Evolutionary conservation across 2,329 filamentous ascomycete genomes (phyloP).

Genomic region (Dactylellina drechsleri): DNA sequence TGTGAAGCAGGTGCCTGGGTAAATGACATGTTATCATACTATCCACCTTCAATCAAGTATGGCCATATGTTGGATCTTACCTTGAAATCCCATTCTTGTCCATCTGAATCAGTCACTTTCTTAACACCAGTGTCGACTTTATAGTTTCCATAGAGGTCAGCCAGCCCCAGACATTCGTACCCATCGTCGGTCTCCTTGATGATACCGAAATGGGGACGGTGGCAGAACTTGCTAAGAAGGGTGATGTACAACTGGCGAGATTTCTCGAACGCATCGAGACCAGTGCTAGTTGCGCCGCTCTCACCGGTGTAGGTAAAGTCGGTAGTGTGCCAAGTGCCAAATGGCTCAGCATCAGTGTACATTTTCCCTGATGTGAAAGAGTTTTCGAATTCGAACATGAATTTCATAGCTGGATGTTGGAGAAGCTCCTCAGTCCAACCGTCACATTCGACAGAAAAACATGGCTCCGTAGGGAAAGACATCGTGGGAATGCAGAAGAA

Average conservation of each 20-base stretch:
- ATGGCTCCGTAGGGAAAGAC: slow-evolving; percentile 17
- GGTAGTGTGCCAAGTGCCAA: slow-evolving; percentile 26
- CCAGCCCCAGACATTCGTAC: slow-evolving; percentile 20
- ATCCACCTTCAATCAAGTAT: too few species aligned
- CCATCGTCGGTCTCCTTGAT: slow-evolving; percentile 16
- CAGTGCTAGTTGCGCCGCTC: neutral
- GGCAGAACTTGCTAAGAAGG: slow-evolving; percentile 3
- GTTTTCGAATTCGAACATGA: slow-evolving; percentile 16
- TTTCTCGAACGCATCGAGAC: slow-evolving; percentile 18
- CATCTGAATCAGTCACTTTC: slow-evolving; percentile 10
- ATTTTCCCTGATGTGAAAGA: slow-evolving; percentile 6
- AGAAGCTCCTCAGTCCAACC: slow-evolving; percentile 19
- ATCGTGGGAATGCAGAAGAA: neutral
- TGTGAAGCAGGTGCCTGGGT: too few species aligned
- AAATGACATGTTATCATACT: too few species aligned
- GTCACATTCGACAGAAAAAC: slow-evolving; percentile 4
- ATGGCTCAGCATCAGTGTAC: slow-evolving; percentile 19
- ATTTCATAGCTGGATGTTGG: slow-evolving; percentile 18
- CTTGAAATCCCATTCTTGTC: slow-evolving; percentile 21
- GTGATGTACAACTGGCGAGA: slow-evolving; percentile 8
- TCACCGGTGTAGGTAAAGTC: slow-evolving; percentile 28
- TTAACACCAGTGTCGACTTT: slow-evolving; percentile 7
- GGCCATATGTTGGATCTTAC: neutral
- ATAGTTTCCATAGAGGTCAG: slow-evolving; percentile 22
- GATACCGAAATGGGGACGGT: slow-evolving; percentile 7